Conservation (phyloP, 306 rosid species). For the Citrullus mucosospermus region DNA sequence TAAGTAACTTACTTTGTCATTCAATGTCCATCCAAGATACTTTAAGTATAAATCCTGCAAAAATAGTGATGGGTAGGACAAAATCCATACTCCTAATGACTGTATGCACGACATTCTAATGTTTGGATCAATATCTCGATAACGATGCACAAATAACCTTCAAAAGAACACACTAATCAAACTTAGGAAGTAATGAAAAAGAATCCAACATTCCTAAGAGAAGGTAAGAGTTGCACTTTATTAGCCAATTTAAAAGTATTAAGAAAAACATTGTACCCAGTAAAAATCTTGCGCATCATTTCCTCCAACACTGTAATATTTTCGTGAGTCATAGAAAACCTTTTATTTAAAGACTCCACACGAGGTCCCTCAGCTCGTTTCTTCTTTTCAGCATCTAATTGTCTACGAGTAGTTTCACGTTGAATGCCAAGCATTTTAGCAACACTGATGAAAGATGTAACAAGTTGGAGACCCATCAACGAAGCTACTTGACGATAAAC, state of each 20-base stretch:
- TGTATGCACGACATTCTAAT: conserved; percentile 87
- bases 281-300: conserved; percentile 96
- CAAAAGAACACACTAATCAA: conserved; percentile 21
- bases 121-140: conserved; percentile 84
- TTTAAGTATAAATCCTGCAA: conserved; percentile 90
- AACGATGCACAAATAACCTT: conserved; percentile 98
- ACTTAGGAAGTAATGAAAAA: conserved; percentile 17
- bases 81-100: conserved; percentile 85
- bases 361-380: conserved; percentile 86
- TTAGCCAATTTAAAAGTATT: background rate
- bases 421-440: conserved; percentile 77
- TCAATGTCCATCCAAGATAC: conserved; percentile 94
- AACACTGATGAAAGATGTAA: conserved; percentile 70
- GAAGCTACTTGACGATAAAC: conserved; percentile 93
- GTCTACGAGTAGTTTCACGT: conserved; percentile 92
- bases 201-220: conserved; percentile 6
- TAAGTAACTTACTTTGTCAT: conserved; percentile 66
- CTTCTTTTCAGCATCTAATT: conserved; percentile 94
- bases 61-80: conserved; percentile 87
- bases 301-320: conserved; percentile 74
- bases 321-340: conserved; percentile 75
- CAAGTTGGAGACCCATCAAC: conserved; percentile 85
- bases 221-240: background rate
- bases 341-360: conserved; percentile 74
- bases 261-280: conserved; percentile 56